Evolutionary conservation across 2,329 filamentous ascomycete genomes (phyloP), one percentile per base, ranked within the genome.

Genomic region (Penicillium sp.): DNA sequence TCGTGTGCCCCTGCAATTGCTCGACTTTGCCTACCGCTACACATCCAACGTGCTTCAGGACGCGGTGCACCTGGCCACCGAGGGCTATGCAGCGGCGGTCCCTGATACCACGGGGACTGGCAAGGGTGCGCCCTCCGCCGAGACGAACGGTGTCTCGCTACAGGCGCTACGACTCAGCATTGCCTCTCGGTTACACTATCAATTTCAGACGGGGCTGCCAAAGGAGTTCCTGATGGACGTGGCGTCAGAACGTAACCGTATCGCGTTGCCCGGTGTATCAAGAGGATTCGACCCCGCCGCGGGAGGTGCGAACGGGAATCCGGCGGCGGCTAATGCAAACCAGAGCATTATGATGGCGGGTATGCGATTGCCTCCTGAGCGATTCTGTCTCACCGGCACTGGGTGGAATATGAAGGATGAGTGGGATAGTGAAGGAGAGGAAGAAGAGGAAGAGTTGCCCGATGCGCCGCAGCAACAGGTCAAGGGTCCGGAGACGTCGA

Each of bases 141-240:
- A 79, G 26, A 67, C 74, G 9, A 74, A 73, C 34, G 73, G 72
- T 11, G 73, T 85, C n/a, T 76, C 73, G 24, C 65, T 84, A 9
- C 73, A 76, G 28, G 78, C 79, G 46, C 62, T 86, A 41, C 70
- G 82, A 26, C 75, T 84, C 50, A 81, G 80, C 3, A 82, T 85
- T 45, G 77, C 77, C 2, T 78, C 76, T 39, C 71, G 81, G 12
- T 69, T 81, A 43, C 76, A 80, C 46, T 78, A 82, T 56, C 79
- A 82, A 59, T 85, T 84, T 59, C 75, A 77, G 53, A 71, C 76
- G 0, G 72, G 73, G 0, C 58, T 85, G 53, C 79, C 81, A 0
- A 84, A 84, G 60, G 81, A 84, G 57, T 83, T 80, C 49, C 68
- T 83, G 59, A 70, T 76, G 55, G 78, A 82, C 61, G 66, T 83